Base-by-base conservation (phyloP, 768 basidiomycete genomes). In the Rhizopogon rudus region DNA sequence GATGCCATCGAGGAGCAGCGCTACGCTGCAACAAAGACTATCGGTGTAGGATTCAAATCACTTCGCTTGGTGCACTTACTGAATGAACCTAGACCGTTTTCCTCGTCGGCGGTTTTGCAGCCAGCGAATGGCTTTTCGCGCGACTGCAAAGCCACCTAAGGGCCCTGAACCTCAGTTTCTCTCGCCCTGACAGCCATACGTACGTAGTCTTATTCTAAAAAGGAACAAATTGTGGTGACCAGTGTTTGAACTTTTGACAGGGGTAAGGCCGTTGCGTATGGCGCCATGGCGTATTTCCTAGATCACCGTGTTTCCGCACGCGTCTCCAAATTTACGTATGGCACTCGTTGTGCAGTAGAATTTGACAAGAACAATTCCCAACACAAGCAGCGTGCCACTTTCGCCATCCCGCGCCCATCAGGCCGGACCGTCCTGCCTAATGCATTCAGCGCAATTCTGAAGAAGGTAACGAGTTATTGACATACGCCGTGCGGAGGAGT, bases 131-230 rank as follows among this genome's bases (percentile, higher is more conserved):
- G 71, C 67, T 79, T 8, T 78, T 73, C 37, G 56, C 60, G 13
- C 67, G 42, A 28, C 54, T 78, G 16, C 62, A 69, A 40, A 53
- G 43, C 1, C 59, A 68, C 1, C 61, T 83, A n/a, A 63, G 57
- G 20, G 65, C 68, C 0, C 52, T 71, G 12, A 68, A 71, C 2
- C 51, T 81, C 35, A 66, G 71, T 20, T 70, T 83, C 40, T 72
- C 74, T 54, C 74, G 81, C 3, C 82, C 81, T 5, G 79, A 82
- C 52, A 74, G 73, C 33, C 77, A 80, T 61, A 73, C 81, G 82
- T 81, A 54, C 29, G 69, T 66, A 8, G 2, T 40, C 29, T 9
- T 22, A 5, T 6, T 49, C 16, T 16, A 7, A 25, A 40, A 20
- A 22, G 48, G 20, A 37, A 14, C 35, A 6, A 5, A 22, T 8